Base-by-base conservation (phyloP, 2,329 filamentous ascomycete species). In the Exophiala bonariae region DNA sequence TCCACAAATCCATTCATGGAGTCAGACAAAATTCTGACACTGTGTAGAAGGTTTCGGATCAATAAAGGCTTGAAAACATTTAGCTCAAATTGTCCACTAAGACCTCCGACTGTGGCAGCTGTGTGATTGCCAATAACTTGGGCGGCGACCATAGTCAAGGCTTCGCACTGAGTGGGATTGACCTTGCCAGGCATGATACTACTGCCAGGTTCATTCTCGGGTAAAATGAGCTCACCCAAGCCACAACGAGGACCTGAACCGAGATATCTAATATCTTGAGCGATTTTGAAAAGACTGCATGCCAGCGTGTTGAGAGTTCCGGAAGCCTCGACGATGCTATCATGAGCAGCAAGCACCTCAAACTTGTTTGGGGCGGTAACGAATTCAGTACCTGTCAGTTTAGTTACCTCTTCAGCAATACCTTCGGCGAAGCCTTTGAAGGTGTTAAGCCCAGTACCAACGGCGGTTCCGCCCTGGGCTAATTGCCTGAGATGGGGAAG, bases 161-260 rank as follows among this genome's bases (percentile, higher is more conserved):
- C 88, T 78, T 99, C 93, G 74, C 90, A 96, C 75, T 99, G 93
- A 23, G 93, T 99, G 23, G 93, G 93, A 78, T 99, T 99, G 68
- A 99, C 93, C 79, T 99, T 99, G 65, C 93, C 93, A 35, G 93
- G 93, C 93, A 99, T 99, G 78, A 99, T 97, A 61, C 88, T 95
- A 65, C 87, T 93, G 56, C 92, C 92, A 26, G 93, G 93, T 78
- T 99, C 93, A 75, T 99, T 99, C 77, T 99, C 93, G 19, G 93
- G 93, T 41, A 99, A 83, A 64, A 82, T 81, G 55, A 99, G 82
- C 77, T 99, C 93, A 58, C 91, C 92, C 17, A 97, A 85, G 64
- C 93, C 93, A 72, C 93, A 97, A 50, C 93, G 89, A 46, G 93
- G 93, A 13, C 93, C 93, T 59, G 89, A 95, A 61, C 93, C 93